A percentile compares a stretch with the other conserved stretches of the same genome.
Evolutionary conservation across 345 rosid genomes (phyloP).

Genomic region (Psidium friedrichsthalianum): DNA sequence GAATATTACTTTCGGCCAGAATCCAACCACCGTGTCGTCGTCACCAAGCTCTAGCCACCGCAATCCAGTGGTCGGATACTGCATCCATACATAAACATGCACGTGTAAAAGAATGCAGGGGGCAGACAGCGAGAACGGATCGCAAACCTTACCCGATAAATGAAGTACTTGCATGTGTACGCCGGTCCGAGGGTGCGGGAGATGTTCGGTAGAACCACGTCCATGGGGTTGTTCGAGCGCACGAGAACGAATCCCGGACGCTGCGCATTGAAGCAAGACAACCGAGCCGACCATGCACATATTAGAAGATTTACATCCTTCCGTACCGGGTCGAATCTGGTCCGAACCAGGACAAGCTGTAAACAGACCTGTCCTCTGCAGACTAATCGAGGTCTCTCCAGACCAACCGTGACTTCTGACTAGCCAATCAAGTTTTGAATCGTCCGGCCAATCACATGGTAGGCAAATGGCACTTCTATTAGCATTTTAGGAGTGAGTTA

Average conservation of each 20-base stretch:
- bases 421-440: background rate
- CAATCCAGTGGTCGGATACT: slow-evolving; percentile 1
- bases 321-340: background rate
- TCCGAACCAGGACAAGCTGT: background rate
- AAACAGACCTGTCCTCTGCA: accelerated
- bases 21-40: background rate
- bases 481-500: background rate
- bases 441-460: accelerated
- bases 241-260: background rate
- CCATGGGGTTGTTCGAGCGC: background rate
- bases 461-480: accelerated
- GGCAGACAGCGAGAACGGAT: background rate
- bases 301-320: background rate
- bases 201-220: background rate
- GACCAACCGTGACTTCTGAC: background rate
- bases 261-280: background rate
- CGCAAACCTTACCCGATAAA: background rate
- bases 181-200: background rate
- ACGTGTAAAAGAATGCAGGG: background rate
- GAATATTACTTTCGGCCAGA: slow-evolving; percentile 5
- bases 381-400: background rate
- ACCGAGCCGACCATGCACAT: background rate
- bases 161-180: background rate
- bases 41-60: background rate
- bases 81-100: too few relatives aligned